Conservation (phyloP, 208 protist genomes). For the Trypanosoma mega region DNA sequence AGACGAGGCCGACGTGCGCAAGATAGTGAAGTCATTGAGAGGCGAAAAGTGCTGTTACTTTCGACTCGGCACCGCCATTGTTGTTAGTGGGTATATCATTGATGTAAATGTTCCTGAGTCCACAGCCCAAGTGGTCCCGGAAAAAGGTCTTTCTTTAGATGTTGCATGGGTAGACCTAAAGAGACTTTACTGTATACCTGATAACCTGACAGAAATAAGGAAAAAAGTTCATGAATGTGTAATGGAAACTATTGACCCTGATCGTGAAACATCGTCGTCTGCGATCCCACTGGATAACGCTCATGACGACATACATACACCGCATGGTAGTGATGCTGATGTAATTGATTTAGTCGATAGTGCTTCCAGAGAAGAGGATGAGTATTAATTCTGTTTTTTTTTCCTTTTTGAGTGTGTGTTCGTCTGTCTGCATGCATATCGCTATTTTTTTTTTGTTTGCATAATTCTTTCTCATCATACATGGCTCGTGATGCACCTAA, state of each 20-base stretch:
- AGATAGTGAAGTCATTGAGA: constrained; percentile 18
- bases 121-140: constrained; percentile 47
- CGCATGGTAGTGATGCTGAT: not conserved
- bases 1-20: not conserved
- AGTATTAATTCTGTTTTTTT: constrained; percentile 7
- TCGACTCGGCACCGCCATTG: constrained; percentile 44
- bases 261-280: constrained; percentile 6
- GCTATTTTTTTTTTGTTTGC: not conserved
- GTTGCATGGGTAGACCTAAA: constrained; percentile 47
- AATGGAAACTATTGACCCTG: constrained; percentile 14
- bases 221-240: constrained; percentile 24
- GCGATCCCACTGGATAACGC: not conserved
- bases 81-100: constrained; percentile 54
- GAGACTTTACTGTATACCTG: constrained; percentile 43
- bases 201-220: constrained; percentile 41
- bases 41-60: constrained; percentile 54
- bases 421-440: not conserved
- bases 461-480: not conserved
- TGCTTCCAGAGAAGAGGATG: too few species aligned
- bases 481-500: too few species aligned
- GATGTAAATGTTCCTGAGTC: constrained; percentile 33
- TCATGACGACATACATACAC: not conserved
- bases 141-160: constrained; percentile 33
- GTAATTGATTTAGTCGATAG: not conserved
- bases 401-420: constrained; percentile 3